These are phyloP conservation scores for Physaria fendleri DNA, from an alignment of 345 rosid genomes.

Conservation along the genomic window DNA sequence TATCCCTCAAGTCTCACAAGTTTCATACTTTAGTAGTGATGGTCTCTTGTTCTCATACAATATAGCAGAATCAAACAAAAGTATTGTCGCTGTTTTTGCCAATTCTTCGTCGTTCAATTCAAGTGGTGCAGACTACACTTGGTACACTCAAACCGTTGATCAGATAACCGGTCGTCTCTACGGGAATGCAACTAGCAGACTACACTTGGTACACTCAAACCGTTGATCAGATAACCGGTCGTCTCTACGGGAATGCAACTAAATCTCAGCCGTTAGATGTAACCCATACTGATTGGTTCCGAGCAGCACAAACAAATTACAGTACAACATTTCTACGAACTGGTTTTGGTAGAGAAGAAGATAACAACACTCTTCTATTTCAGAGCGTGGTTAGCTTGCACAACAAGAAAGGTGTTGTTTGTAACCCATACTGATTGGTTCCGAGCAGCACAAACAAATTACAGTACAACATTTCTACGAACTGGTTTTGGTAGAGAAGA, in stretches of 20 bases:
- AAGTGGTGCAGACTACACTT: conserved; percentile 15
- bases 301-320: not conserved
- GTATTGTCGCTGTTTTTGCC: conserved; percentile 12
- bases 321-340: conserved; percentile 7
- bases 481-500: conserved; percentile 6
- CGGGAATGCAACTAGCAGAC: conserved; percentile 9
- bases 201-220: conserved; percentile 29
- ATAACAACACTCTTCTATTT: conserved; percentile 2
- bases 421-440: conserved; percentile 15
- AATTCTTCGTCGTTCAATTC: conserved; percentile 10
- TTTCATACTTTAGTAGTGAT: conserved; percentile 2
- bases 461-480: conserved; percentile 9
- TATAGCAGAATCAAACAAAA: not conserved
- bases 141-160: conserved; percentile 30
- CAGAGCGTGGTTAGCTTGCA: conserved; percentile 10
- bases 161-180: conserved; percentile 10
- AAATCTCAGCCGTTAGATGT: conserved; percentile 11
- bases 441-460: not conserved
- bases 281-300: conserved; percentile 14
- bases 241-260: not conserved
- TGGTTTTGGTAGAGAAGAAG: conserved; percentile 9
- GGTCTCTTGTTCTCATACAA: conserved; percentile 24
- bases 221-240: conserved; percentile 20
- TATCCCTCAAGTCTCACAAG: conserved; percentile 27
- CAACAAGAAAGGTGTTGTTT: conserved; percentile 25